A percentile compares a stretch with the other conserved stretches of the same genome.
These are phyloP conservation scores for Pythium diclinum DNA, from an alignment of 352 stramenopile genomes.

Conservation along the genomic window DNA sequence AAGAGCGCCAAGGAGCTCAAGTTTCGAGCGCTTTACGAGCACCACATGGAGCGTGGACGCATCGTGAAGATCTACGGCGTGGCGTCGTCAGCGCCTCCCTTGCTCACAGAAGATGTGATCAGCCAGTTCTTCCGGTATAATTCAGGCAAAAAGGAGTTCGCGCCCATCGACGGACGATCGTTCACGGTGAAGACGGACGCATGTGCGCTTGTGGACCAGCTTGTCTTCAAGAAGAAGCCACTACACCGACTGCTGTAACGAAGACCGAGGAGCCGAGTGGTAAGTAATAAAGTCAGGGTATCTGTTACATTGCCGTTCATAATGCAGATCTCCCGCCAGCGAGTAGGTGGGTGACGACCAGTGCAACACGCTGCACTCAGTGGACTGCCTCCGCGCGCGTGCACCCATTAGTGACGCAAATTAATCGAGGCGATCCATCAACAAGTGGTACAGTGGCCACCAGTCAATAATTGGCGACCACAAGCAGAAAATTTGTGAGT, in stretches of 20 bases:
- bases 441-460: neutral
- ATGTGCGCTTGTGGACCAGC: constrained; percentile 51
- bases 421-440: neutral
- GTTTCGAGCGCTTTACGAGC: constrained; percentile 73
- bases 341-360: neutral
- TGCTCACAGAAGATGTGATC: constrained; percentile 39
- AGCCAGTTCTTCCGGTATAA: constrained; percentile 85
- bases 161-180: constrained; percentile 51
- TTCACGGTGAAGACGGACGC: constrained; percentile 80
- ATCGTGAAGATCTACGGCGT: constrained; percentile 46
- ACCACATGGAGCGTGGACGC: constrained; percentile 41
- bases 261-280: neutral
- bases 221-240: constrained; percentile 50
- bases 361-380: neutral
- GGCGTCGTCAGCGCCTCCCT: constrained; percentile 25
- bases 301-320: neutral
- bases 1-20: constrained; percentile 72
- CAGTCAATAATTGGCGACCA: neutral
- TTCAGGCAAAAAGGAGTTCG: constrained; percentile 78
- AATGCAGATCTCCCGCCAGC: neutral
- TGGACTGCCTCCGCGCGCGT: neutral
- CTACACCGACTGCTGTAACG: neutral
- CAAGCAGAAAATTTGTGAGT: neutral
- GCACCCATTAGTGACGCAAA: neutral
- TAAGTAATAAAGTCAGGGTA: neutral